These are phyloP conservation scores for Pythium coloratum DNA, from an alignment of 352 stramenopile genomes.

Conservation along the genomic window DNA sequence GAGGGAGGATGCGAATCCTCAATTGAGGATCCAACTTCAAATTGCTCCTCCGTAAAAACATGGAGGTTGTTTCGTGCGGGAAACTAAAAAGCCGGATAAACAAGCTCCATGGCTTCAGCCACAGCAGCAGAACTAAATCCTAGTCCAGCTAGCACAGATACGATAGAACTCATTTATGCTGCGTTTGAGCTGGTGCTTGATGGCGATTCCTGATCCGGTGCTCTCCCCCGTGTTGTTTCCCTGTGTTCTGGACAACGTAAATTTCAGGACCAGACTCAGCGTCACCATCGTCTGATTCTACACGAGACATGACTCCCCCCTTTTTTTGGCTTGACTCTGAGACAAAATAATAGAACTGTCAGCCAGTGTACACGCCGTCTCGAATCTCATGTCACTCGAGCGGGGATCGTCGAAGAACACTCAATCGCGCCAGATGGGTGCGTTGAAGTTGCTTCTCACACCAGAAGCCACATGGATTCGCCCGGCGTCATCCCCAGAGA, in stretches of 20 bases:
- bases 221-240: no score
- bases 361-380: not conserved
- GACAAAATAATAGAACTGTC: not conserved
- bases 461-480: conserved; percentile 6
- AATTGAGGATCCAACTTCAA: conserved; percentile 17
- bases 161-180: not conserved
- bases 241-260: not conserved
- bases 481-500: not conserved
- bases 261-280: not conserved
- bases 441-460: conserved; percentile 8
- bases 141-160: no score
- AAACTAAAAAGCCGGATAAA: not conserved
- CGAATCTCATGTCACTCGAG: not conserved
- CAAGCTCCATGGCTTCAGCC: not conserved
- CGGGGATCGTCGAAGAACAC: not conserved
- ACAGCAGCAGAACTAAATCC: not conserved
- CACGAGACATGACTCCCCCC: not conserved
- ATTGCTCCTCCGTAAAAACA: not conserved
- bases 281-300: not conserved
- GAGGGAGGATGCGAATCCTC: conserved; percentile 15
- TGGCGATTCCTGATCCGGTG: not conserved
- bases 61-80: not conserved
- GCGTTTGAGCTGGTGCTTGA: not conserved
- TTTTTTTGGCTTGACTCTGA: not conserved
- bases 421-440: not conserved